phyloP scores from a whole-genome alignment of 2,329 filamentous ascomycete genomes.

The Stachybotrys elegans region DNA sequence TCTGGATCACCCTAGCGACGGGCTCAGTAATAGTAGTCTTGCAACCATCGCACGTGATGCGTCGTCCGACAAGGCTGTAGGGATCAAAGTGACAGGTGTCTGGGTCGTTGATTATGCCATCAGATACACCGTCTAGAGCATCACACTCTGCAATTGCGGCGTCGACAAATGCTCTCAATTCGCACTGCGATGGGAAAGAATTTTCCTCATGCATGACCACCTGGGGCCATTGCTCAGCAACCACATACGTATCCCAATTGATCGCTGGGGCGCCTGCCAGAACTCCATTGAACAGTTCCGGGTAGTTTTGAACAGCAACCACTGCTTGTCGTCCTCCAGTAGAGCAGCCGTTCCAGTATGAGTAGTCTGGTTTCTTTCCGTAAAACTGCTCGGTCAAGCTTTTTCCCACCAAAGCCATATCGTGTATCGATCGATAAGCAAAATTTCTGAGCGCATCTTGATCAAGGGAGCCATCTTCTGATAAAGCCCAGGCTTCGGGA shows the following conservation, averaged over 20 bases:
- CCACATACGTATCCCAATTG: constrained; percentile 19
- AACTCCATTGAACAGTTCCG: constrained; percentile 34
- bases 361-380: constrained; percentile 30
- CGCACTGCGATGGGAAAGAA: background rate
- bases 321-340: constrained; percentile 52
- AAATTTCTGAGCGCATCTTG: constrained; percentile 28
- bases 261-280: constrained; percentile 34
- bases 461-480: too few species aligned
- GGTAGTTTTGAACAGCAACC: constrained; percentile 42
- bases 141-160: background rate
- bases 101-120: constrained; percentile 19
- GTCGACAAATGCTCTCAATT: background rate
- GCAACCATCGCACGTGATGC: background rate
- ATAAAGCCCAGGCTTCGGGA: too few species aligned
- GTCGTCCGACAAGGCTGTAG: constrained; percentile 6
- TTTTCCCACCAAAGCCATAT: constrained; percentile 44
- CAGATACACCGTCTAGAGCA: background rate
- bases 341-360: constrained; percentile 47
- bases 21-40: background rate
- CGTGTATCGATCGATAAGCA: constrained; percentile 32
- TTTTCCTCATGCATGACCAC: constrained; percentile 26
- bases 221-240: constrained; percentile 8
- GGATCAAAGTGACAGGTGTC: constrained; percentile 33
- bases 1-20: background rate
- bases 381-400: constrained; percentile 43